These are phyloP conservation scores for Inga leiocalycina DNA, from an alignment of 306 rosid genomes.

Conservation along the genomic window DNA sequence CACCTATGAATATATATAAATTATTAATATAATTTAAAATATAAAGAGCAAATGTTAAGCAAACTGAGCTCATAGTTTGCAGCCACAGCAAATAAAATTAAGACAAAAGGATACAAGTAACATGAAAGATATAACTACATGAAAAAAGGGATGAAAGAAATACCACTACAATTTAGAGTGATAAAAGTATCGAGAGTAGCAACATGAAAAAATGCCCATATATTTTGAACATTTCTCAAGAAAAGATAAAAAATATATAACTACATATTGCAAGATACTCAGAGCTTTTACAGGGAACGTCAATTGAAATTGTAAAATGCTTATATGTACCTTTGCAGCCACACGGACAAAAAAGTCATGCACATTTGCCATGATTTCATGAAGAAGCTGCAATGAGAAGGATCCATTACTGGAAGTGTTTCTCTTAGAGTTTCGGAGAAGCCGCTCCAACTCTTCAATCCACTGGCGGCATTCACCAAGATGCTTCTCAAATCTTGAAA, in stretches of 20 bases:
- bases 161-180: background rate
- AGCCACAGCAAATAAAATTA: background rate
- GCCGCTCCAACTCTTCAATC: conserved; percentile 89
- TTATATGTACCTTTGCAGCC: conserved; percentile 77
- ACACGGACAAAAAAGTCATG: conserved; percentile 87
- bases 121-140: too few relatives aligned
- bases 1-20: background rate
- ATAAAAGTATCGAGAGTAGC: conserved; percentile 10
- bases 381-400: conserved; percentile 77
- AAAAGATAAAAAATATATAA: background rate
- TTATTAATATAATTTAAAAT: background rate
- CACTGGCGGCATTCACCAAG: conserved; percentile 74
- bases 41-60: background rate
- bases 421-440: conserved; percentile 60
- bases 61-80: conserved; percentile 2
- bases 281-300: conserved; percentile 11
- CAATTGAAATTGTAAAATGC: conserved; percentile 8
- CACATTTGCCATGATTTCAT: conserved; percentile 88
- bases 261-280: background rate
- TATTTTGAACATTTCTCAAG: background rate
- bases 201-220: background rate
- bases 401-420: conserved; percentile 56
- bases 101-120: background rate
- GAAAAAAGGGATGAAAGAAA: background rate
- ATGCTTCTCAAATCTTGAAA: conserved; percentile 85